Evolutionary conservation across 208 protist genomes (phyloP).

Genomic region (Wallacemonas sp.): DNA sequence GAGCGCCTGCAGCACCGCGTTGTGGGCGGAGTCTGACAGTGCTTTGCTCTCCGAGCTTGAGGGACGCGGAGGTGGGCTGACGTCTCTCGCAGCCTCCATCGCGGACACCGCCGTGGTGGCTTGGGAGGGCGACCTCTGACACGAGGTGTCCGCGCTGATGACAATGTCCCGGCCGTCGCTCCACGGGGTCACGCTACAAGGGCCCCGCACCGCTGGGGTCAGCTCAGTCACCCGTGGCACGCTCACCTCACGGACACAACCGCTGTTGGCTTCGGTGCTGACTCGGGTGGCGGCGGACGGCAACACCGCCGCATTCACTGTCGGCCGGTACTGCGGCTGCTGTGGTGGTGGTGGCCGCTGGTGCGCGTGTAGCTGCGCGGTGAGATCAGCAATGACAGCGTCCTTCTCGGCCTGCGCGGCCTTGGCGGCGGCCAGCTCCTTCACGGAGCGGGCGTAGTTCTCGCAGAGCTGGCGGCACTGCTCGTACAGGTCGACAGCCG

Average conservation of each 20-base stretch:
- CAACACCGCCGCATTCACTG: too few species aligned
- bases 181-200: conserved; percentile 3
- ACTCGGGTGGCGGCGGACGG: too few species aligned
- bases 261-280: too few species aligned
- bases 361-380: conserved; percentile 7
- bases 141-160: conserved; percentile 4
- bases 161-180: background rate
- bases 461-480: conserved; percentile 57
- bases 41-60: conserved; percentile 18
- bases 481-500: conserved; percentile 41
- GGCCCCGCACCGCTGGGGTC: too few species aligned
- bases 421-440: conserved; percentile 30
- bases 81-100: too few species aligned
- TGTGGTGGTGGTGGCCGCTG: background rate
- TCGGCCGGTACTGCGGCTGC: too few species aligned
- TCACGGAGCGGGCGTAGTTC: conserved; percentile 61
- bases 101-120: background rate
- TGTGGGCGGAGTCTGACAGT: too few species aligned
- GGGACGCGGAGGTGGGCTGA: too few species aligned
- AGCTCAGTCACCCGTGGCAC: background rate
- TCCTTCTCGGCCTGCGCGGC: conserved; percentile 17
- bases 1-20: background rate
- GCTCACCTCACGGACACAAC: background rate
- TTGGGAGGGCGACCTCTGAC: background rate
- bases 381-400: conserved; percentile 22